Conservation (phyloP, 768 basidiomycete genomes). For the Gyrodon lividus region DNA sequence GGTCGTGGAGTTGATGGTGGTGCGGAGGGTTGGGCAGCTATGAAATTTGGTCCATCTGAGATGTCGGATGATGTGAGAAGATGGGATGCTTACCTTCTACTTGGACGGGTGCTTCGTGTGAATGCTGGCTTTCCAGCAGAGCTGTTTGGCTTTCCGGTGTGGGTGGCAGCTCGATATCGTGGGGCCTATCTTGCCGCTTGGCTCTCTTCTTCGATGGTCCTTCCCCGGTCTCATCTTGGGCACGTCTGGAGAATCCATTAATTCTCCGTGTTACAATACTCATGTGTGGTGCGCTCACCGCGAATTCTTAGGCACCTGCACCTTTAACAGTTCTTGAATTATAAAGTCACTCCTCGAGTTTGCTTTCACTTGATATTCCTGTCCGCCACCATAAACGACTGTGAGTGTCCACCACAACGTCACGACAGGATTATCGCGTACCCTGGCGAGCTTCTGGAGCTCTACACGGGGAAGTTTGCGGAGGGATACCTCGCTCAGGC, state of each 20-base stretch:
- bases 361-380: slow-evolving; percentile 23
- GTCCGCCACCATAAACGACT: not conserved
- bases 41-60: not conserved
- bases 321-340: slow-evolving; percentile 18
- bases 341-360: slow-evolving; percentile 29
- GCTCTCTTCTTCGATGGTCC: slow-evolving; percentile 17
- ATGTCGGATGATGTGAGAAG: not conserved
- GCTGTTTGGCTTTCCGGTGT: not conserved
- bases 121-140: not conserved
- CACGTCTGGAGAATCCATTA: not conserved
- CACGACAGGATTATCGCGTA: slow-evolving; percentile 1
- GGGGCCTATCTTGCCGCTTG: not conserved
- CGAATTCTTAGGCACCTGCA: slow-evolving; percentile 7
- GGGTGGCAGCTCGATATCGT: not conserved
- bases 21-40: slow-evolving; percentile 3
- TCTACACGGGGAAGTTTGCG: slow-evolving; percentile 22
- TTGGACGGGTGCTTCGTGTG: not conserved
- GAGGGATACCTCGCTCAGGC: slow-evolving; percentile 17
- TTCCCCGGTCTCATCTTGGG: slow-evolving; percentile 7
- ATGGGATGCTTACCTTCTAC: slow-evolving; percentile 2
- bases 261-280: not conserved
- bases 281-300: slow-evolving; percentile 8
- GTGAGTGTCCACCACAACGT: not conserved
- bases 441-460: slow-evolving; percentile 29
- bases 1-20: slow-evolving; percentile 1